A percentile compares a stretch with the other conserved stretches of the same genome.
phyloP scores from a whole-genome alignment of 352 stramenopile genomes.

The Thraustochytrium sp. region DNA sequence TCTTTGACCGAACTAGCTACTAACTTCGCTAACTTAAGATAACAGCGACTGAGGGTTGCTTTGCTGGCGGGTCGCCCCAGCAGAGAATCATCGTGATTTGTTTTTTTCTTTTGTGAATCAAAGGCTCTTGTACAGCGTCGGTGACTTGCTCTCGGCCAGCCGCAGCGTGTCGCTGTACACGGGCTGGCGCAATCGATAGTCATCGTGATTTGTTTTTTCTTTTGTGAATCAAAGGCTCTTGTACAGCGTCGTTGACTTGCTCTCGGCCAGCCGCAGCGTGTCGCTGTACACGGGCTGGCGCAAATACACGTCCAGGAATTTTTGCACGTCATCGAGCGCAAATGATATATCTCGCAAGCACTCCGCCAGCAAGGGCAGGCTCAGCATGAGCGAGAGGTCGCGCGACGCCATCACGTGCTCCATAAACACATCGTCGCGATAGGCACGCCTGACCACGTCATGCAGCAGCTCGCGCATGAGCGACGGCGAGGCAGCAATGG shows the following conservation, averaged over 20 bases:
- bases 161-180: too few relatives aligned
- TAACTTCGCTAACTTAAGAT: too few relatives aligned
- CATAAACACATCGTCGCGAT: slow-evolving; percentile 12
- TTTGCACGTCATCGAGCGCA: background rate
- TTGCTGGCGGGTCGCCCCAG: too few relatives aligned
- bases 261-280: background rate
- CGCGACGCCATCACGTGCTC: background rate
- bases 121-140: background rate
- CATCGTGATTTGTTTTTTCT: too few relatives aligned
- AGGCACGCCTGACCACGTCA: background rate
- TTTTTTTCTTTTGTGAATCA: too few relatives aligned
- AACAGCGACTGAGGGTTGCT: too few relatives aligned
- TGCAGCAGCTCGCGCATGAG: background rate
- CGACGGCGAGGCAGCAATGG: background rate
- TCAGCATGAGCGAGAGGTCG: background rate
- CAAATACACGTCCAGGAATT: background rate
- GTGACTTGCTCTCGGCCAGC: too few relatives aligned
- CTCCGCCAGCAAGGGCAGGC: background rate
- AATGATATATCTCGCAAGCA: background rate
- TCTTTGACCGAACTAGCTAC: too few relatives aligned
- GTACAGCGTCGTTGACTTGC: background rate
- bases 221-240: background rate
- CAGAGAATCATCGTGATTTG: too few relatives aligned
- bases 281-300: background rate
- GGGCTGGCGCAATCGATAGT: too few relatives aligned